phyloP scores from a whole-genome alignment of 2,329 filamentous ascomycete genomes.

The Torrubiellomyces zombiae region DNA sequence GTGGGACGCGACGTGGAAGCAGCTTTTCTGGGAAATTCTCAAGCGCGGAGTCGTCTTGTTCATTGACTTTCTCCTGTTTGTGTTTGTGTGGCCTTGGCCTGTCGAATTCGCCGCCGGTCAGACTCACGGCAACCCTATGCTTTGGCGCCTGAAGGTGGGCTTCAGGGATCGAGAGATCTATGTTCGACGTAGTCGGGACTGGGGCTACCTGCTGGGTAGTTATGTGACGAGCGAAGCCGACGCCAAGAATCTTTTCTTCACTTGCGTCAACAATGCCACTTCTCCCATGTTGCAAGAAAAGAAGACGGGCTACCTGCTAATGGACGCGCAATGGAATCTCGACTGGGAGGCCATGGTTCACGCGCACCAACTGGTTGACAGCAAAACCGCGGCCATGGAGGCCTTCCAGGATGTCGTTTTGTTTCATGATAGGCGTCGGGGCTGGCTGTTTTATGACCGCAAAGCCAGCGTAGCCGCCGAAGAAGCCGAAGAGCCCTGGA shows the following conservation, averaged over 20 bases:
- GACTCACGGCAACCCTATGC: conserved; percentile 41
- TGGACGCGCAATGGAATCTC: conserved; percentile 74
- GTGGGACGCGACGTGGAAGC: conserved; percentile 34
- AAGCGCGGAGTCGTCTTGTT: conserved; percentile 49
- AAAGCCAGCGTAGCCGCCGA: conserved; percentile 34
- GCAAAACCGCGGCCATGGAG: conserved; percentile 40
- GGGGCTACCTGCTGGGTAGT: conserved; percentile 45
- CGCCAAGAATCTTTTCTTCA: conserved; percentile 40
- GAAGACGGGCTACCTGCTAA: conserved; percentile 79
- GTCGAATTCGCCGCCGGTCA: conserved; percentile 51
- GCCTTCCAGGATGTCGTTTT: conserved; percentile 57
- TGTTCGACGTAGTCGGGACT: conserved; percentile 58
- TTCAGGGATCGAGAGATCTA: conserved; percentile 71
- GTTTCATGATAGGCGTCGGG: conserved; percentile 48
- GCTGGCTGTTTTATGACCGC: conserved; percentile 47
- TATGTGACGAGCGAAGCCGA: conserved; percentile 33
- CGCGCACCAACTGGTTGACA: conserved; percentile 53
- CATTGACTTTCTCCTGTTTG: conserved; percentile 53
- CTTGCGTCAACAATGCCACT: conserved; percentile 51
- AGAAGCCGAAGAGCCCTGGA: no score
- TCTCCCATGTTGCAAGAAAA: conserved; percentile 46
- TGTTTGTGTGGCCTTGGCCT: conserved; percentile 59
- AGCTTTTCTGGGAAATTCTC: conserved; percentile 38
- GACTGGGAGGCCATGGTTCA: conserved; percentile 70
- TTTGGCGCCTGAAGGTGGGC: conserved; percentile 59